These are phyloP conservation scores for Scalesia atractyloides DNA, from an alignment of 129 eudicot genomes.

Conservation along the genomic window DNA sequence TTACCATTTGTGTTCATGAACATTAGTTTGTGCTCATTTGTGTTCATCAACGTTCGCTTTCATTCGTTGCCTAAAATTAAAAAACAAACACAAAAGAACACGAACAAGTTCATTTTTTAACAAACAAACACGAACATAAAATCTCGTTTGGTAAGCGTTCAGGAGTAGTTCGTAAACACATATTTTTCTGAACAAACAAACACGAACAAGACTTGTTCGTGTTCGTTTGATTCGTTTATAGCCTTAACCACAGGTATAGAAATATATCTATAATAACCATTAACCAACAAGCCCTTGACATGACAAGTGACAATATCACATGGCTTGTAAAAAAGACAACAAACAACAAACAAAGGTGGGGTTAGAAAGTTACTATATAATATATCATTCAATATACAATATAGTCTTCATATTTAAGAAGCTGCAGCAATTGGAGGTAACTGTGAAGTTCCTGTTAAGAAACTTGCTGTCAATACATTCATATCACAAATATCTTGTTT, in stretches of 20 bases:
- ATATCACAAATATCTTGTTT: conserved; percentile 18
- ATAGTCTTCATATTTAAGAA: conserved; percentile 38
- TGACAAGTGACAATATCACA: conserved; percentile 12
- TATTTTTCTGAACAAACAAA: too few relatives aligned
- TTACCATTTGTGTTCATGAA: too few relatives aligned
- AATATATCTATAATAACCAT: conserved; percentile 9
- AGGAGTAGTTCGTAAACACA: too few relatives aligned
- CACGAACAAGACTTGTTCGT: too few relatives aligned
- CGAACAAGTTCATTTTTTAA: too few relatives aligned
- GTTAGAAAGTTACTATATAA: conserved; percentile 43
- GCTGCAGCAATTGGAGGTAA: conserved; percentile 55
- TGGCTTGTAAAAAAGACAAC: conserved; percentile 20
- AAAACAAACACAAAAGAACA: too few relatives aligned
- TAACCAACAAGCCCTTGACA: conserved; percentile 12
- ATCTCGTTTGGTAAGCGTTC: too few relatives aligned
- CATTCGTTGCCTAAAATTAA: too few relatives aligned
- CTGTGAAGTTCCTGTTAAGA: conserved; percentile 38
- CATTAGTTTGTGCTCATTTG: too few relatives aligned
- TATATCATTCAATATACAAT: conserved; percentile 37
- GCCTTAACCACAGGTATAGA: conserved; percentile 6
- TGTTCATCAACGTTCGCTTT: too few relatives aligned
- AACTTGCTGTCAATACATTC: conserved; percentile 26
- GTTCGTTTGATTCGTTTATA: too few relatives aligned
- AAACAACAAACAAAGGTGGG: conserved; percentile 31
- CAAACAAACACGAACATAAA: too few relatives aligned